These are phyloP conservation scores for Plasmodium vivax DNA, from an alignment of 169 alveolate genomes.

Conservation along the genomic window DNA sequence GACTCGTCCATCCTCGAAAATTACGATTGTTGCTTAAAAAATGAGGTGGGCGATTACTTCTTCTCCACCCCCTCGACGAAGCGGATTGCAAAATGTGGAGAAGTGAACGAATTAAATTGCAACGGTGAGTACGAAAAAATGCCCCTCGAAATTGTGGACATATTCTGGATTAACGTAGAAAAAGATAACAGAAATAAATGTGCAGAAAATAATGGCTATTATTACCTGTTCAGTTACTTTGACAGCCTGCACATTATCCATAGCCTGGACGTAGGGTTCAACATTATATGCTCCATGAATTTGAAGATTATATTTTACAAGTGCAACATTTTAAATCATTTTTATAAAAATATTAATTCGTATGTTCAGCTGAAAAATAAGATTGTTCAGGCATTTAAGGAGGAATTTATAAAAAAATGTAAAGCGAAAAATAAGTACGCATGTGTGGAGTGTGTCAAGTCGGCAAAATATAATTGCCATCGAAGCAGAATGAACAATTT, in stretches of 20 bases:
- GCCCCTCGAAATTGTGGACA: constrained; percentile 39
- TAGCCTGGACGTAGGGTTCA: constrained; percentile 37
- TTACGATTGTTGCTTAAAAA: neutral
- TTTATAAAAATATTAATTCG: constrained; percentile 38
- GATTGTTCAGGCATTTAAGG: constrained; percentile 2
- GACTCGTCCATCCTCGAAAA: neutral
- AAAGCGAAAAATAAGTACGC: constrained; percentile 3
- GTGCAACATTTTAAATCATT: constrained; percentile 57
- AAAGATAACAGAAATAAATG: constrained; percentile 24
- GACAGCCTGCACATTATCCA: constrained; percentile 31
- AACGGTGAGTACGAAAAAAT: constrained; percentile 14
- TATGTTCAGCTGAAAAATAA: neutral
- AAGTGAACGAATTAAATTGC: neutral
- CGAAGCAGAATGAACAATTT: neutral
- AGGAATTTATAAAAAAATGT: constrained; percentile 52
- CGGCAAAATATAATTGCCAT: neutral
- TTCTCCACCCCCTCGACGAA: neutral
- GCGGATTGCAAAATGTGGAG: neutral
- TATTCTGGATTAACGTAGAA: constrained; percentile 45
- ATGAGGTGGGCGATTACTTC: neutral
- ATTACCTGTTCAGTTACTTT: neutral
- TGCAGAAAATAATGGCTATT: neutral
- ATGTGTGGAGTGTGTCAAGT: neutral
- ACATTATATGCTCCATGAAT: constrained; percentile 53
- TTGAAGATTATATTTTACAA: constrained; percentile 41